A percentile compares a stretch with the other conserved stretches of the same genome.
Conservation (phyloP, 805 yeast species). For the Candida easanensis region DNA sequence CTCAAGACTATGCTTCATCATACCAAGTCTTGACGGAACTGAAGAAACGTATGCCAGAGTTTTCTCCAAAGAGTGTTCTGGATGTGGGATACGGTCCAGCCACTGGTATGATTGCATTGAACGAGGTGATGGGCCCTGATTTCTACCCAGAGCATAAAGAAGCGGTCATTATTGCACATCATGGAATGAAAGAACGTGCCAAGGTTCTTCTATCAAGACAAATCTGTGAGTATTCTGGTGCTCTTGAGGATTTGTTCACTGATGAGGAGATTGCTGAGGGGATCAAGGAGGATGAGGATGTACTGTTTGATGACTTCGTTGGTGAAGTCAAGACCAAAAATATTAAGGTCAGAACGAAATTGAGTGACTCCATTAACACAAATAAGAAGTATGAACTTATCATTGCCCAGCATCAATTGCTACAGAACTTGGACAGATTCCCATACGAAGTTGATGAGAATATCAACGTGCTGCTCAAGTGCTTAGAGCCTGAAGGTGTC, state of each 20-base stretch:
- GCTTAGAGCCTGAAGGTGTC: slow-evolving; percentile 76
- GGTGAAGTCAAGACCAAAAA: slow-evolving; percentile 57
- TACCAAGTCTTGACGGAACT: slow-evolving; percentile 67
- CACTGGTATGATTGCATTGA: slow-evolving; percentile 84
- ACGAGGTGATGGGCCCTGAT: slow-evolving; percentile 71
- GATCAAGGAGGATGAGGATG: slow-evolving; percentile 24
- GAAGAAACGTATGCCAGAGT: slow-evolving; percentile 51
- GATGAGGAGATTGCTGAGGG: slow-evolving; percentile 17
- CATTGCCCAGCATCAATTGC: slow-evolving; percentile 76
- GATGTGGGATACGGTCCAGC: slow-evolving; percentile 92
- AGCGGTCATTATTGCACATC: slow-evolving; percentile 65
- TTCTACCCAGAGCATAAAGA: slow-evolving; percentile 64
- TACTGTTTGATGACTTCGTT: slow-evolving; percentile 34
- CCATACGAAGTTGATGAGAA: slow-evolving; percentile 74
- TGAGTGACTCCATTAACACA: slow-evolving; percentile 49
- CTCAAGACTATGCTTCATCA: slow-evolving; percentile 75
- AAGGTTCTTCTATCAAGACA: slow-evolving; percentile 74
- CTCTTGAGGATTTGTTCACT: slow-evolving; percentile 20
- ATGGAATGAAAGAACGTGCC: slow-evolving; percentile 79
- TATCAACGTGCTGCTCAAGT: slow-evolving; percentile 53
- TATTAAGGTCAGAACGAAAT: slow-evolving; percentile 51
- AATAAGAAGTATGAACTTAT: slow-evolving; percentile 69
- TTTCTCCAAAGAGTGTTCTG: slow-evolving; percentile 64
- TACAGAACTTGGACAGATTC: slow-evolving; percentile 55
- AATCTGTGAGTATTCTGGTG: slow-evolving; percentile 41